Base-by-base conservation (phyloP, 2,329 filamentous ascomycete species). In the Trichoderma gracile region DNA sequence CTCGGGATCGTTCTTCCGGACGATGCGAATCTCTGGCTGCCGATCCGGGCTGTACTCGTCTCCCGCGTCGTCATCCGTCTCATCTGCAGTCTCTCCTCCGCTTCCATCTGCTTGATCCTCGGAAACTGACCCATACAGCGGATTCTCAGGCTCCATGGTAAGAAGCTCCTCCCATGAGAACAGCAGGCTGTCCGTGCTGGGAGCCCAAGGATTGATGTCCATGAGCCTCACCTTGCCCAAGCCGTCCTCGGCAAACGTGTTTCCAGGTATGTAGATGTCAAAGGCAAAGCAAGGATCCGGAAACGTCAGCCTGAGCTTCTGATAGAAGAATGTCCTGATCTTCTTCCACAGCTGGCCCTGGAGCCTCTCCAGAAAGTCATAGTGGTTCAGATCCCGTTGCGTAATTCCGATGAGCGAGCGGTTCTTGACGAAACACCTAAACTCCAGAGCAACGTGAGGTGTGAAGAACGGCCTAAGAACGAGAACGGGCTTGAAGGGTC, bases 151-250 rank as follows among this genome's bases (percentile, higher is more conserved):
- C 42, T 87, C 82, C 79, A 92, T 84, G 0, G 85, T 87, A 65
- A 98, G 80, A 46, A 99, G 82, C 78, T 98, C 94, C 67, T 89
- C 75, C 95, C 95, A 99, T 49, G 88, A 89, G 74, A 97, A 99
- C 1, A 97, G 81, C 50, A 98, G 77, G 5, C 91, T 89, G 78
- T 99, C 95, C 0, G 95, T 99, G 66, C 92, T 83, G 47, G 87
- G 85, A 1, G 94, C 94, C 92, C 94, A 99, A 0, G 95, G 92
- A 72, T 98, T 98, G 72, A 99, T 90, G 74, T 99, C 95, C 55
- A 99, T 89, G 12, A 99, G 81, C 79, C 93, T 90, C 2, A 96
- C 91, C 54, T 86, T 84, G 55, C 91, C 86, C 63, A 96, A 84
- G 1, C 89, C 81, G 30, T 82, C 82, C 27, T 79, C 75, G 15